These are phyloP conservation scores for Nelumbo lutea DNA, from an alignment of 164 flowering plant genomes.

Conservation along the genomic window DNA sequence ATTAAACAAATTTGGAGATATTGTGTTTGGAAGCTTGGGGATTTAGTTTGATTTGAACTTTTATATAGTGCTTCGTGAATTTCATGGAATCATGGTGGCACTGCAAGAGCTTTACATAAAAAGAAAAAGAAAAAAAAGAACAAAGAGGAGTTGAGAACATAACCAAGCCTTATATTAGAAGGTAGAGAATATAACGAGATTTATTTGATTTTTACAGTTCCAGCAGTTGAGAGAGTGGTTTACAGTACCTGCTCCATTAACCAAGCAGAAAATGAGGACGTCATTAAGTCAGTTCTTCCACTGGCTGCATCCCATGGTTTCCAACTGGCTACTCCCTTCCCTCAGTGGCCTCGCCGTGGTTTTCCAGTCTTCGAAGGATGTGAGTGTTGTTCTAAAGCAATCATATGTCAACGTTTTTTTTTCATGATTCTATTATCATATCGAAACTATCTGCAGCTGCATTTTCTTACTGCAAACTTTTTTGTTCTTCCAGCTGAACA, in stretches of 20 bases:
- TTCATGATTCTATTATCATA: too few relatives aligned
- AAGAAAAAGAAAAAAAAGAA: too few relatives aligned
- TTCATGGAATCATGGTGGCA: too few relatives aligned
- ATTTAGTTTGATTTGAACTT: too few relatives aligned
- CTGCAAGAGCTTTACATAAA: too few relatives aligned
- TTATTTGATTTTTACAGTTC: conserved; percentile 21
- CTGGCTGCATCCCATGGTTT: conserved; percentile 67
- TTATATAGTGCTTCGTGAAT: too few relatives aligned
- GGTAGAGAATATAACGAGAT: background rate
- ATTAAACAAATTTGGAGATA: too few relatives aligned
- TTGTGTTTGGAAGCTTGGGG: too few relatives aligned
- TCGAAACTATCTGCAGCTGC: background rate
- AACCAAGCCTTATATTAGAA: too few relatives aligned
- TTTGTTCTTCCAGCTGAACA: conserved; percentile 45
- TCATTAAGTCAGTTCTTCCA: conserved; percentile 61
- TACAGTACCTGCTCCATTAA: conserved; percentile 87
- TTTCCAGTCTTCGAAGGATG: conserved; percentile 81
- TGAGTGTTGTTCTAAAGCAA: conserved; percentile 28
- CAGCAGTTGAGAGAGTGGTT: conserved; percentile 33
- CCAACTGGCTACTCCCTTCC: conserved; percentile 60
- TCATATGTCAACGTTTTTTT: background rate
- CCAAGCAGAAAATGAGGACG: conserved; percentile 92
- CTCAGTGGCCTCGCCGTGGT: conserved; percentile 87
- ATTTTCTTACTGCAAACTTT: background rate
- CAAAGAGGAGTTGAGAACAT: too few relatives aligned